These are phyloP conservation scores for Colletotrichum coccodes DNA, from an alignment of 2,329 filamentous ascomycete species.

Conservation along the genomic window DNA sequence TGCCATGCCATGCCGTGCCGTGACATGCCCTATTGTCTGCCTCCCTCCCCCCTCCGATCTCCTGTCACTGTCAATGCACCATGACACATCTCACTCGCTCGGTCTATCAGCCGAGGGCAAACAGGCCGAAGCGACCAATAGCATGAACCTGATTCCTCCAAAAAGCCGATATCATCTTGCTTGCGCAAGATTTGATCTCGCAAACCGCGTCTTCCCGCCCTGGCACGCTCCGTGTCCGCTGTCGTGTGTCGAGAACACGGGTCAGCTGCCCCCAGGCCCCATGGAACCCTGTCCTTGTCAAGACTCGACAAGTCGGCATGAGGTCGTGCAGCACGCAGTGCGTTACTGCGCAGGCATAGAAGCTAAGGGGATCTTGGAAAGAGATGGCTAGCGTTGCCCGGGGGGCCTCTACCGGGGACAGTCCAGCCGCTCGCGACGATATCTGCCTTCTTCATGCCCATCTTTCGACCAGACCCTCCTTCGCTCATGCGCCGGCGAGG, in stretches of 20 bases:
- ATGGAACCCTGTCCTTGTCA: slow-evolving; percentile 21
- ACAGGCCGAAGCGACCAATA: slow-evolving; percentile 22
- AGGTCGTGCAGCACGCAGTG: slow-evolving; percentile 10
- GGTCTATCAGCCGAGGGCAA: slow-evolving; percentile 15
- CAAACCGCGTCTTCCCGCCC: slow-evolving; percentile 29
- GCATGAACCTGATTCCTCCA: background rate
- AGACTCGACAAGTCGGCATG: background rate
- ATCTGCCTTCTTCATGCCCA: background rate
- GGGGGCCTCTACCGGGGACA: background rate
- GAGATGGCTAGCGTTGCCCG: background rate
- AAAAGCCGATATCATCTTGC: slow-evolving; percentile 8
- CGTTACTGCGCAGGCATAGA: background rate
- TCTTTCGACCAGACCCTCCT: background rate
- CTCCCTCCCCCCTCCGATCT: background rate
- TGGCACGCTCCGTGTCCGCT: slow-evolving; percentile 25
- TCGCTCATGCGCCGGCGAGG: background rate
- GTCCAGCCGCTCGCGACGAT: background rate
- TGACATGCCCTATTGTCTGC: background rate
- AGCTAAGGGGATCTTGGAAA: background rate
- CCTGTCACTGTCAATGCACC: background rate
- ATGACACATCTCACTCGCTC: background rate
- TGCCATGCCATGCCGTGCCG: background rate
- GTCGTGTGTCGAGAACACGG: slow-evolving; percentile 13
- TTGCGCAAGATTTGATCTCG: slow-evolving; percentile 32
- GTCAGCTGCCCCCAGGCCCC: background rate